These are phyloP conservation scores for Zelopaecilomyces penicillatus DNA, from an alignment of 2,329 filamentous ascomycete genomes.

Conservation along the genomic window DNA sequence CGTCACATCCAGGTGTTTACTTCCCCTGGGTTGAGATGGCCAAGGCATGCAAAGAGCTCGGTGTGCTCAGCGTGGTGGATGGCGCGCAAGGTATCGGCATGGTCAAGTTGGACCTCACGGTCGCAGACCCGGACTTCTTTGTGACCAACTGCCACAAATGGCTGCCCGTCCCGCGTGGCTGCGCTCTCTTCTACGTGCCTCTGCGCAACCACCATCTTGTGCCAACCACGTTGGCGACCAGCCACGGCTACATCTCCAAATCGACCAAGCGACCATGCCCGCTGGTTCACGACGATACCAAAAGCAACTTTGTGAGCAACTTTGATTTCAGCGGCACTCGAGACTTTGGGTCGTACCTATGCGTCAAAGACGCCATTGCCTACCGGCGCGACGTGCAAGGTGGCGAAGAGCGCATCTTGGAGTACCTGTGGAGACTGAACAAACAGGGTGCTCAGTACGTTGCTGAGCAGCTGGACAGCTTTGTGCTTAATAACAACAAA, in stretches of 20 bases:
- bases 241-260: conserved; percentile 61
- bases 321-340: conserved; percentile 74
- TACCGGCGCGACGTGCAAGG: conserved; percentile 64
- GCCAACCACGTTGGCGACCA: conserved; percentile 67
- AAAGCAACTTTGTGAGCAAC: conserved; percentile 54
- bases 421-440: conserved; percentile 56
- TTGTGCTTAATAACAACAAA: conserved; percentile 59
- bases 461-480: conserved; percentile 58
- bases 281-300: conserved; percentile 36
- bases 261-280: conserved; percentile 18
- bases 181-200: conserved; percentile 74
- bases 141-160: conserved; percentile 87
- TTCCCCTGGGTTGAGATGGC: conserved; percentile 69
- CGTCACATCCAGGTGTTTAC: conserved; percentile 67
- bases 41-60: conserved; percentile 54
- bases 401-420: conserved; percentile 61
- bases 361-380: conserved; percentile 59
- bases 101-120: conserved; percentile 58
- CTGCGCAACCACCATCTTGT: conserved; percentile 67
- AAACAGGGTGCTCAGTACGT: conserved; percentile 52
- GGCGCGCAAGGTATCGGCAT: conserved; percentile 81
- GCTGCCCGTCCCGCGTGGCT: conserved; percentile 73
- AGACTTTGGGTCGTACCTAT: conserved; percentile 65
- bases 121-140: conserved; percentile 75
- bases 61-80: conserved; percentile 68